These are phyloP conservation scores for Pochonia chlamydosporia DNA, from an alignment of 2,329 filamentous ascomycete genomes.

Conservation along the genomic window DNA sequence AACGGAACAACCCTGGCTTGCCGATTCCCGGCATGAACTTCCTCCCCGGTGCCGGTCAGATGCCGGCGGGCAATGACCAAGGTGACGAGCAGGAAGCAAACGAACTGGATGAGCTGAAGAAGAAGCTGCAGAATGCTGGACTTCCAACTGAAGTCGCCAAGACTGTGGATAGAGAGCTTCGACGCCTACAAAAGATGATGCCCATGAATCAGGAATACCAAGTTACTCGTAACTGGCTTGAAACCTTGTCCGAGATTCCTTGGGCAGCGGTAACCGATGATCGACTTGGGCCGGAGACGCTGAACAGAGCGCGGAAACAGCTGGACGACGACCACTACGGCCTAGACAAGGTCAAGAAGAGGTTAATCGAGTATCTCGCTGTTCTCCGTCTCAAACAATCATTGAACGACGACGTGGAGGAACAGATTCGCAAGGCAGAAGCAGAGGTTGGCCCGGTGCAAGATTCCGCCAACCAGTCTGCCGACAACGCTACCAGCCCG, in stretches of 20 bases:
- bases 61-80: conserved; percentile 40
- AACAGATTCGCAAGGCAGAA: conserved; percentile 65
- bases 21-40: conserved; percentile 35
- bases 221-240: conserved; percentile 86
- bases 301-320: conserved; percentile 77
- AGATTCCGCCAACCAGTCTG: conserved; percentile 20
- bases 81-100: conserved; percentile 76
- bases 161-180: conserved; percentile 84
- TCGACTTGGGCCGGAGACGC: conserved; percentile 72
- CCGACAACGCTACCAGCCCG: conserved; percentile 17
- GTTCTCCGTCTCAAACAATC: conserved; percentile 94
- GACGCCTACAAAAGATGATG: conserved; percentile 88
- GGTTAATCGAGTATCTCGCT: conserved; percentile 88
- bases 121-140: conserved; percentile 75
- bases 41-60: conserved; percentile 25
- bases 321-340: conserved; percentile 96
- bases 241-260: conserved; percentile 89
- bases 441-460: conserved; percentile 54
- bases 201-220: conserved; percentile 95
- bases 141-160: conserved; percentile 81
- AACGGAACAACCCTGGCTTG: conserved; percentile 22
- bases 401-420: conserved; percentile 76
- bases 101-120: conserved; percentile 86
- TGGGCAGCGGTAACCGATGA: conserved; percentile 85
- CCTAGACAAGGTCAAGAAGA: conserved; percentile 94